Base-by-base conservation (phyloP, 164 flowering plant genomes). In the Cinnamomum micranthum region DNA sequence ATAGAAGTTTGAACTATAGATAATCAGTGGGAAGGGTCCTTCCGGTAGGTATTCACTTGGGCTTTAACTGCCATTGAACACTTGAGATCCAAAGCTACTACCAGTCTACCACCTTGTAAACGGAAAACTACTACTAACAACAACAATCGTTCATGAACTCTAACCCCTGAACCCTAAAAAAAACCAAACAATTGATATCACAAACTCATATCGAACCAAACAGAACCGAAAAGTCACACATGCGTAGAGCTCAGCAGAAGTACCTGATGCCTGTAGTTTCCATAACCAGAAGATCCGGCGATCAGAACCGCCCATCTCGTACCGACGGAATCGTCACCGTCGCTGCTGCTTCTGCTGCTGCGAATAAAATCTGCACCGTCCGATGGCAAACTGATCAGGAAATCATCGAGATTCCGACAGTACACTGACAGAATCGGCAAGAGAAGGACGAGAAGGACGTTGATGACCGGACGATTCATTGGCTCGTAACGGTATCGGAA, bases 191-290 rank as follows among this genome's bases (percentile, higher is more conserved):
- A 41, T 41, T 9, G 1, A 41, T 6, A 9, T 41, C 47, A 9
- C 47, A 9, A 1, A 41, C 47, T 9, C 2, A 41, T 1, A 41
- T 41, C 47, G 47, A 55, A 55, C n/a, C n/a, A 55, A 15, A 55
- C 5, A 55, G 59, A 52, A 13, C 19, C 19, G 59, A 13, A 52
- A 52, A 14, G 3, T 19, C 59, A 14, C 59, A 14, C 59, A 52
- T 33, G 59, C 59, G 15, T 13, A 52, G n/a, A 15, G 60, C n/a
- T 55, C n/a, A 55, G 20, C 1, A 31, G 6, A 67, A 27, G n/a
- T 15, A 89, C 95, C 93, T 91, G 95, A 65, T 91, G 95, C 73
- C 95, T 82, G 76, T 91, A 91, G 77, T 91, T 91, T 83, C 87
- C 85, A 80, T 84, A 91, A 12, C 93, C 95, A 20, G 76, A 85